phyloP scores from a whole-genome alignment of 352 stramenopile genomes.

The Blastocystis sp. region DNA sequence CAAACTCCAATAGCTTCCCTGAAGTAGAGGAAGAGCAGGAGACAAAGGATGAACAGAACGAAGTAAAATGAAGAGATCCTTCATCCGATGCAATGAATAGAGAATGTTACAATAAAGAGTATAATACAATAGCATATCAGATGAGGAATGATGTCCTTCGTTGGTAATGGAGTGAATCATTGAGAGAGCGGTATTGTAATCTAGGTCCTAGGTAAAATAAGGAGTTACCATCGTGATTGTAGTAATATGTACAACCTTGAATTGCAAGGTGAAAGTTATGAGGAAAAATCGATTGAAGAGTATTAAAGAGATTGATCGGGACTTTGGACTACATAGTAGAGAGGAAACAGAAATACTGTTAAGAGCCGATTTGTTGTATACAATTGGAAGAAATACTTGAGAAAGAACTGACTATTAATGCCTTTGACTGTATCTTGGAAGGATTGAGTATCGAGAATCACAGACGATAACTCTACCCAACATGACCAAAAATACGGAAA shows the following conservation, averaged over 20 bases:
- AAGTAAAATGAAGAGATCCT: neutral
- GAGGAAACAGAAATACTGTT: neutral
- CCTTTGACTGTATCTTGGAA: neutral
- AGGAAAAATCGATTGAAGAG: slow-evolving; percentile 22
- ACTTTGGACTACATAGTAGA: slow-evolving; percentile 2
- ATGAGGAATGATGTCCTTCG: neutral
- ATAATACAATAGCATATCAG: neutral
- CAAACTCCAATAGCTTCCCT: slow-evolving; percentile 54
- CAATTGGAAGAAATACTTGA: slow-evolving; percentile 52
- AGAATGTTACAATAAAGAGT: slow-evolving; percentile 19
- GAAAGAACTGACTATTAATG: neutral
- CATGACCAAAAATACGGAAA: slow-evolving; percentile 55
- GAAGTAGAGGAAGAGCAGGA: neutral
- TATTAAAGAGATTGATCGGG: neutral
- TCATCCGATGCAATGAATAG: neutral
- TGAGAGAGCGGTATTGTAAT: neutral
- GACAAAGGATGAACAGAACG: neutral
- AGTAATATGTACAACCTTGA: neutral
- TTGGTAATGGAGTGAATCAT: neutral
- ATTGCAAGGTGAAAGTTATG: neutral
- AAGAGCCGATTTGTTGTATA: slow-evolving; percentile 33
- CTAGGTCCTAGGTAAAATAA: neutral
- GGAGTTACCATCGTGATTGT: slow-evolving; percentile 18
- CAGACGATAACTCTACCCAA: slow-evolving; percentile 3
- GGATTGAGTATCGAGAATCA: neutral